Percentiles rank a stretch among this genome's conserved stretches.
Conservation (phyloP, 208 protist genomes). For the Novymonas esmeraldas region DNA sequence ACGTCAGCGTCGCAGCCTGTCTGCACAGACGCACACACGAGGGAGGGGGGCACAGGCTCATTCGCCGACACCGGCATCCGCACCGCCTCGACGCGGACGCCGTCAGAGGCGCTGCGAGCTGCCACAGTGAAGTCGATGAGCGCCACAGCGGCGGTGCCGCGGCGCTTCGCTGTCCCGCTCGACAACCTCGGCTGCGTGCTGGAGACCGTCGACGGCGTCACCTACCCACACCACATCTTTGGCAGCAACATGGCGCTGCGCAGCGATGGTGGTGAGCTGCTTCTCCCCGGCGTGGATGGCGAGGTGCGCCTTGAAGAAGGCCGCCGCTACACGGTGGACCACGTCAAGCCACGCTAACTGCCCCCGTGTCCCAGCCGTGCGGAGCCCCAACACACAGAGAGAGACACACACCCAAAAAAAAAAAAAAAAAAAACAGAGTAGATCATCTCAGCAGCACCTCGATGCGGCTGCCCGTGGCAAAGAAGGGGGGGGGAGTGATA, state of each 20-base stretch:
- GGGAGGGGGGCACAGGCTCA: too few species aligned
- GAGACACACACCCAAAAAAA: too few species aligned
- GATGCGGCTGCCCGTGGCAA: too few species aligned
- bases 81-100: too few species aligned
- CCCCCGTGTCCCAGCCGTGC: neutral
- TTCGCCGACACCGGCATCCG: too few species aligned
- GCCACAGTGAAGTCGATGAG: neutral
- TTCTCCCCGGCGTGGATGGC: conserved; percentile 53
- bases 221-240: conserved; percentile 74
- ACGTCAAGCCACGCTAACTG: conserved; percentile 13
- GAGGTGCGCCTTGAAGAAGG: conserved; percentile 47
- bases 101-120: neutral
- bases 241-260: conserved; percentile 42
- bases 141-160: neutral
- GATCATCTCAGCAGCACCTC: too few species aligned
- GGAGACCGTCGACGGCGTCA: conserved; percentile 50
- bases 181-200: conserved; percentile 44
- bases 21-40: too few species aligned
- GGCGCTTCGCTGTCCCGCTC: conserved; percentile 14
- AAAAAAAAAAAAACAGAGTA: neutral
- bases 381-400: neutral
- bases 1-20: too few species aligned
- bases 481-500: too few species aligned
- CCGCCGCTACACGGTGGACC: conserved; percentile 34
- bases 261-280: conserved; percentile 31